Evolutionary conservation across 257 asterid species (phyloP), one percentile per base, ranked within the genome.

Genomic region (Lithospermum erythrorhizon): DNA sequence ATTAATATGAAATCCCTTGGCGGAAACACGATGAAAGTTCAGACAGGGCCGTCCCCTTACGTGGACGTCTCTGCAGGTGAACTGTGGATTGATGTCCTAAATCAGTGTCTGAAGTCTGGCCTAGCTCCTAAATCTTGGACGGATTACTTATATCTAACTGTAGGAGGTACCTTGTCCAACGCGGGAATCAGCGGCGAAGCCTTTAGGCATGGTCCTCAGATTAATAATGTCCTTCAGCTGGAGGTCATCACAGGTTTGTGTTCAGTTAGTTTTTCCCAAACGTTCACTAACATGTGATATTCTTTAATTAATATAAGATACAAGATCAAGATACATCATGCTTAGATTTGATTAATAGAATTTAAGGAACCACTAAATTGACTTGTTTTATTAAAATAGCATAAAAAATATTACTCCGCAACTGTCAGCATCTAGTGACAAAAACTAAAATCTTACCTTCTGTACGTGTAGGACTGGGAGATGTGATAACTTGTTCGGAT

Each of bases 131-230:
- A 82, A 68, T 81, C 96, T 21, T 91, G 98, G 98, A 91, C 98
- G 0, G 98, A 91, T 57, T 91, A 91, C 68, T 67, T 91, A 9
- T 96, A 88, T 64, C 79, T 91, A 1, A 85, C 96, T 0, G 93
- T 88, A 21, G 96, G 98, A 1, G 98, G 96, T 29, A 90, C 98
- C 11, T 59, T 90, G 74, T 85, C 96, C 21, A 85, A 90, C 65
- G 96, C 89, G 4, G 98, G 98, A 57, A 81, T 91, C 54, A 88
- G 98, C 10, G 98, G 96, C 10, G 96, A 91, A 66, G 90, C 98
- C 2, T 91, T 91, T 67, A 78, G 80, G 24, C 93, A 87, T 48
- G 98, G 96, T 74, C 98, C 98, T 6, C 98, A 91, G 67, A 91
- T 88, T 78, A 86, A 86, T 61, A 91, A 91, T 52, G 96, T 91